phyloP scores from a whole-genome alignment of 1,139 yeast genomes.

The Blastobotrys ciferrii region DNA sequence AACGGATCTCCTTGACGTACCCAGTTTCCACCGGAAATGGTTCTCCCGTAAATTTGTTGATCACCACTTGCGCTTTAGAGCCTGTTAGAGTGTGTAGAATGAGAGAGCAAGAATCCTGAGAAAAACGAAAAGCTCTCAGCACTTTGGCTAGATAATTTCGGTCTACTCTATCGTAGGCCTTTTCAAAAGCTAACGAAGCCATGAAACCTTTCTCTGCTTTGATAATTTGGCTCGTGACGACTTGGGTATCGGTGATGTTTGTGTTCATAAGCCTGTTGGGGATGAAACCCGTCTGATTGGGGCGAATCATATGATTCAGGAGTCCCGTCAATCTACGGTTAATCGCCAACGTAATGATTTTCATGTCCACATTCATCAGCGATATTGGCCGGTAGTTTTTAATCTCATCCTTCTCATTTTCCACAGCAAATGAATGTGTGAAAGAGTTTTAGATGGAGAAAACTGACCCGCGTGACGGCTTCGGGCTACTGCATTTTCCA shows the following conservation, averaged over 20 bases:
- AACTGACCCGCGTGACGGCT: not conserved
- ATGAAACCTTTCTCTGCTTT: not conserved
- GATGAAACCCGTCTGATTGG: slow-evolving; percentile 11
- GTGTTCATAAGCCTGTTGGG: slow-evolving; percentile 1
- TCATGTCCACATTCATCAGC: slow-evolving; percentile 10
- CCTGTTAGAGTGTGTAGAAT: too few species aligned
- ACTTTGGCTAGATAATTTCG: too few species aligned
- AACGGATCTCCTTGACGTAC: too few species aligned
- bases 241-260: slow-evolving; percentile 8
- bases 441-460: not conserved
- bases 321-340: not conserved
- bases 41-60: too few species aligned
- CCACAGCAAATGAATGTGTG: not conserved
- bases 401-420: not conserved
- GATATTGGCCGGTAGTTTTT: slow-evolving; percentile 1
- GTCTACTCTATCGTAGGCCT: too few species aligned
- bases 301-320: not conserved
- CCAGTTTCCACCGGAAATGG: too few species aligned
- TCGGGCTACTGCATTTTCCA: not conserved
- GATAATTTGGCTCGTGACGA: not conserved
- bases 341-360: slow-evolving; percentile 8
- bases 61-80: too few species aligned
- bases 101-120: too few species aligned
- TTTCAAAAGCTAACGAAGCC: too few species aligned
- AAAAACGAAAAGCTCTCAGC: too few species aligned